These are phyloP conservation scores for Fusarium poae DNA, from an alignment of 2,329 filamentous ascomycete species.

Conservation along the genomic window DNA sequence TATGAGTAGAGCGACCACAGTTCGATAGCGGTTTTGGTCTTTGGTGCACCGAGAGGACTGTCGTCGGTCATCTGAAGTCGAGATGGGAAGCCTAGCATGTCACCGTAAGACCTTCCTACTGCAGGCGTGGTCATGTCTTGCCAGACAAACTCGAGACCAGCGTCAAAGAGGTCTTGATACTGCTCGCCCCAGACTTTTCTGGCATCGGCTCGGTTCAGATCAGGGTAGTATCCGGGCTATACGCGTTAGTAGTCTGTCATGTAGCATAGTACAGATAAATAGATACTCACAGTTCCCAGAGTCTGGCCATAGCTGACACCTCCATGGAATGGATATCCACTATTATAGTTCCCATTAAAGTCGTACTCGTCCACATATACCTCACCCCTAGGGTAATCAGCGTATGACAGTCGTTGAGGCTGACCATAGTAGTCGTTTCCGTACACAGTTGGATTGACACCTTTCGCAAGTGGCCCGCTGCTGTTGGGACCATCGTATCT, in stretches of 20 bases:
- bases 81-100: slow-evolving; percentile 5
- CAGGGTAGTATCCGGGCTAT: slow-evolving; percentile 6
- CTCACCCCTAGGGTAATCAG: neutral
- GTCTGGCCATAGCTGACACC: slow-evolving; percentile 7
- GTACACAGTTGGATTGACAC: neutral
- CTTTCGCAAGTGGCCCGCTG: neutral
- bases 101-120: neutral
- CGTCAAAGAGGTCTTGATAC: slow-evolving; percentile 11
- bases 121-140: slow-evolving; percentile 16
- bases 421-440: neutral
- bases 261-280: no score
- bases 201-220: neutral
- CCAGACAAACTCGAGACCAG: slow-evolving; percentile 14
- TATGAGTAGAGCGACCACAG: slow-evolving; percentile 10
- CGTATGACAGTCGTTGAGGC: neutral
- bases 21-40: slow-evolving; percentile 12
- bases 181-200: slow-evolving; percentile 12
- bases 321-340: slow-evolving; percentile 1
- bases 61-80: slow-evolving; percentile 11
- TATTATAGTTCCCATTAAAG: slow-evolving; percentile 2
- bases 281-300: neutral
- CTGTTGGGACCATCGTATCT: neutral
- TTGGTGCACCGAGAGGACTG: neutral
- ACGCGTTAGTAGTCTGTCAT: fast-evolving
- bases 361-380: neutral